These are phyloP conservation scores for Fraxinus americana DNA, from an alignment of 257 asterid species.

Conservation along the genomic window DNA sequence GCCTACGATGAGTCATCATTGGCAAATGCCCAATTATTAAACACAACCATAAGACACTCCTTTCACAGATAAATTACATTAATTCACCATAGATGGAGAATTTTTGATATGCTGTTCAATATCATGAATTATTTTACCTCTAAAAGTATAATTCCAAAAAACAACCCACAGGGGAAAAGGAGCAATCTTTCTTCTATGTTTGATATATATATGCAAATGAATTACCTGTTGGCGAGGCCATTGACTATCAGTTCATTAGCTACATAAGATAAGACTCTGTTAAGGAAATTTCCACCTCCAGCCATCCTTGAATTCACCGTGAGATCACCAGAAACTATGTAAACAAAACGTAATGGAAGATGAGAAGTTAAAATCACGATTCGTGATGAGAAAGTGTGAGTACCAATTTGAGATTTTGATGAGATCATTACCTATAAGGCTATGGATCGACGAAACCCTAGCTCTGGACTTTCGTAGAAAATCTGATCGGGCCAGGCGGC, in stretches of 20 bases:
- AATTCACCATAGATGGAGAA: not conserved
- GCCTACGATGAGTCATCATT: not conserved
- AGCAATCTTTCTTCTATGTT: not conserved
- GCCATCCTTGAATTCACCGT: constrained; percentile 27
- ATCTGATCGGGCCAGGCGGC: no score
- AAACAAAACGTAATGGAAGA: not conserved
- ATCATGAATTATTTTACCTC: not conserved
- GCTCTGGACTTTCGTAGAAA: not conserved
- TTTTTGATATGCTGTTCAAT: not conserved
- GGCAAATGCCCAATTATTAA: not conserved
- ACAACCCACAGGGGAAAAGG: not conserved
- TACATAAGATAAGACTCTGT: constrained; percentile 37
- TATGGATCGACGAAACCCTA: not conserved
- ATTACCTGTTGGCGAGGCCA: constrained; percentile 50
- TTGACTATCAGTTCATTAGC: constrained; percentile 42
- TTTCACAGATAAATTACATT: not conserved
- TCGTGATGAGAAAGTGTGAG: not conserved
- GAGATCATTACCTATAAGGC: not conserved
- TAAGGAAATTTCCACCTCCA: constrained; percentile 43
- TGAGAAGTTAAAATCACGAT: not conserved
- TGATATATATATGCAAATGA: not conserved
- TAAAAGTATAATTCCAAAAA: not conserved
- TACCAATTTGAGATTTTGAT: not conserved
- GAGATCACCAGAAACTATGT: not conserved
- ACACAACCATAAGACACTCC: not conserved